Base-by-base conservation (phyloP, 2,329 filamentous ascomycete species). In the Paraphaeosphaeria sporulosa region DNA sequence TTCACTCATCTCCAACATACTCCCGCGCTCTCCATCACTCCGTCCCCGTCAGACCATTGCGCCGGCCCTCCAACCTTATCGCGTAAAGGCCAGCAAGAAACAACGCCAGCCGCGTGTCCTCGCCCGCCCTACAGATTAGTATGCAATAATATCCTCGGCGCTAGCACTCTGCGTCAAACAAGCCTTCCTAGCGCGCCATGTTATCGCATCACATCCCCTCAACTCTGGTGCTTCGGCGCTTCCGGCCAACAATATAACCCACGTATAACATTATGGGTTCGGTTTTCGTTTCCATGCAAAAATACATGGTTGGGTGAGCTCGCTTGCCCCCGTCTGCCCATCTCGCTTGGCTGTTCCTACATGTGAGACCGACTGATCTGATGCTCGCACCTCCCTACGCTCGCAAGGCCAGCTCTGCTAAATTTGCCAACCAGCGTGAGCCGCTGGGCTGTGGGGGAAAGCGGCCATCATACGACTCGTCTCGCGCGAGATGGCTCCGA, bases 161-260 rank as follows among this genome's bases (percentile, higher is more conserved):
- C 49, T 40, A 57, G 34, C 44, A 49, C 50, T 43, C 55, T 49
- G 15, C 47, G 4, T 27, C 49, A 43, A 36, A 23, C 53, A 51
- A 32, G 32, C 40, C 38, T 13, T 32, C 59, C 62, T 65, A 59
- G 61, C 59, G 61, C 59, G 44, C 56, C 54, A 27, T 49, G 23
- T 44, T 44, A 57, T 51, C 50, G 60, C 59, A 17, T 56, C 36
- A n/a, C n/a, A n/a, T n/a, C 25, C 25, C 25, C 25, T 27, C 25
- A 6, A 27, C 25, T 6, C 47, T 7, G 12, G 12, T 25, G 50
- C 34, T 38, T 54, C 51, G 51, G 51, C 51, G 25, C 25, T 34
- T 43, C 51, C 51, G 51, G 51, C 21, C 51, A 17, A 43, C 36
- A 30, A 51, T 23, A 38, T 23, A 21, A 23, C n/a, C 34, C 23